These are phyloP conservation scores for Dendrobium nobile DNA, from an alignment of 106 monocot genomes.

Conservation along the genomic window DNA sequence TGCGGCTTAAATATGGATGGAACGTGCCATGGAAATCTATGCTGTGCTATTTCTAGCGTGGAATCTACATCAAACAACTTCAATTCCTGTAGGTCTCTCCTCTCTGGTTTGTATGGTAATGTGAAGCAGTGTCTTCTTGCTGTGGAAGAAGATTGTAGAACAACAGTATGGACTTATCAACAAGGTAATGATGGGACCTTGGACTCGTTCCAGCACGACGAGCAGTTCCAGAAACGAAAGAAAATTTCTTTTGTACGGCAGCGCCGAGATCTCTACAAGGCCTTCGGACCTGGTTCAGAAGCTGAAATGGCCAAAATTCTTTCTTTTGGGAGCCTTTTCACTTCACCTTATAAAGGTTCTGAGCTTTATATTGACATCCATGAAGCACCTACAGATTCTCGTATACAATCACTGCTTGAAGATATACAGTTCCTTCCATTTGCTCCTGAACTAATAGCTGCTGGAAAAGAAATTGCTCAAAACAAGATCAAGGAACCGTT, in stretches of 20 bases:
- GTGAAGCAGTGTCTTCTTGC: slow-evolving; percentile 36
- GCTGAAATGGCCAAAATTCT: slow-evolving; percentile 47
- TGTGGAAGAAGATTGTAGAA: slow-evolving; percentile 91
- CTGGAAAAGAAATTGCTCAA: slow-evolving; percentile 55
- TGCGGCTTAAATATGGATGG: slow-evolving; percentile 51
- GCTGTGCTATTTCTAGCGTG: slow-evolving; percentile 31
- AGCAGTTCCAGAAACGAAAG: slow-evolving; percentile 62
- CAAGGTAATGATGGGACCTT: slow-evolving; percentile 53
- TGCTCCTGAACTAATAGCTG: slow-evolving; percentile 45
- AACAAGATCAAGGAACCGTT: slow-evolving; percentile 62
- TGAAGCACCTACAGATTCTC: slow-evolving; percentile 37
- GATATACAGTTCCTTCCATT: slow-evolving; percentile 74
- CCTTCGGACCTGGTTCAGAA: slow-evolving; percentile 64
- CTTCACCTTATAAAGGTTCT: slow-evolving; percentile 66
- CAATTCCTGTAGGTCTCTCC: slow-evolving; percentile 44
- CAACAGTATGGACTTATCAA: slow-evolving; percentile 89
- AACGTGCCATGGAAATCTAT: slow-evolving; percentile 39
- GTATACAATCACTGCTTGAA: slow-evolving; percentile 40
- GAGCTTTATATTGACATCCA: slow-evolving; percentile 78
- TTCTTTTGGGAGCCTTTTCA: slow-evolving; percentile 80
- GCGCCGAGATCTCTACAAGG: slow-evolving; percentile 60
- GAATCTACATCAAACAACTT: slow-evolving; percentile 21
- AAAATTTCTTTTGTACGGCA: slow-evolving; percentile 59
- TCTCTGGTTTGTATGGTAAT: slow-evolving; percentile 47
- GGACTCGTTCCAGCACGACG: slow-evolving; percentile 67